Base-by-base conservation (phyloP, 352 stramenopile genomes). In the Phytopythium helicoides region DNA sequence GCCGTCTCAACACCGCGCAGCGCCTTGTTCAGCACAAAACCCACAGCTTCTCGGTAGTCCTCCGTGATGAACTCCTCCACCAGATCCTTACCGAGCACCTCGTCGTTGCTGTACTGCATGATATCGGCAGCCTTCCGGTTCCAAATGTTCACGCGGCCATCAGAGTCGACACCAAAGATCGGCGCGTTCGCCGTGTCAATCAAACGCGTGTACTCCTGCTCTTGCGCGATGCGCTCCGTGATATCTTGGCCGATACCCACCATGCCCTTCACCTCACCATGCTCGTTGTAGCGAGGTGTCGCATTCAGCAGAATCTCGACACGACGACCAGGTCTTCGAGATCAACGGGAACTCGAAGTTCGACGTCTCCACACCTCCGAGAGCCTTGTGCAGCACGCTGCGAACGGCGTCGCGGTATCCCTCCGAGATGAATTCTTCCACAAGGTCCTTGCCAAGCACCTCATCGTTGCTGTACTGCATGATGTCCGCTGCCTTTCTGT, bases 401-500 rank as follows among this genome's bases (percentile, higher is more conserved):
- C 64, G 66, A 1, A 81, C 73, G 3, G 71, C 62, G 47, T 76
- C 68, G 11, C 68, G 62, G 34, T 84, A 72, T 9, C 79, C 61
- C 25, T 71, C 36, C 0, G 68, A 66, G 33, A 94, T 88, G 54
- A 91, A 89, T 33, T 79, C 71, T 10, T 81, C 54, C 0, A 96
- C 77, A 0, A 96, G 44, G 3, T 74, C 55, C 28, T 76, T 54
- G 5, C 67, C 83, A 44, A 94, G 67, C 4, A 87, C 82, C 50
- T 94, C 86, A 33, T 86, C 60, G 23, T 74, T 76, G 2, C 59
- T 73, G 41, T 89, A 89, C 14, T 79, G 81, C 10, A 81, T 95
- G 48, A 92, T 93, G 26, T 90, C 72, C 42, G 87, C 79, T 21
- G 92, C 92, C 62, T 92, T 94, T 49, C 90, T 70, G 56, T 95